phyloP scores from a whole-genome alignment of 306 rosid species.

The Pyrus communis region DNA sequence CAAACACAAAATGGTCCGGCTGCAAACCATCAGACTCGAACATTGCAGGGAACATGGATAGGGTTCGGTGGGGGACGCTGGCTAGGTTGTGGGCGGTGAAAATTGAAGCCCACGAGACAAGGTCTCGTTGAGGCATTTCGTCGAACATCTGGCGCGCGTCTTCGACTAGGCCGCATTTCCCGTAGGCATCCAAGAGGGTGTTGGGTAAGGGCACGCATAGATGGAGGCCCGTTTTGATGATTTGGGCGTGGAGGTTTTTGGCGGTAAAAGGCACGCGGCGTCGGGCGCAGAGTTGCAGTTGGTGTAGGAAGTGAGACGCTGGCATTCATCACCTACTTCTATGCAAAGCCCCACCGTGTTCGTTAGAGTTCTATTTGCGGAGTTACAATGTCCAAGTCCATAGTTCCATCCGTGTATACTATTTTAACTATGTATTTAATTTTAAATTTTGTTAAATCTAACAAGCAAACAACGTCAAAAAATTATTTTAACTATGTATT shows the following conservation, averaged over 20 bases:
- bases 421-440: too few species aligned
- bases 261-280: constrained; percentile 24
- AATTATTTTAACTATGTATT: too few species aligned
- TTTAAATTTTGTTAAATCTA: too few species aligned
- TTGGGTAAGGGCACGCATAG: constrained; percentile 43
- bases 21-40: constrained; percentile 23
- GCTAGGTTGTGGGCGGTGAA: constrained; percentile 73
- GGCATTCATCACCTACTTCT: constrained; percentile 35
- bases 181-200: constrained; percentile 50
- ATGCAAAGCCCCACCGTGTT: neutral
- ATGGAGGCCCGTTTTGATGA: constrained; percentile 47
- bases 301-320: constrained; percentile 31
- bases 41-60: constrained; percentile 39
- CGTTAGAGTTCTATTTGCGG: neutral
- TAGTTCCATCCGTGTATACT: too few species aligned
- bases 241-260: constrained; percentile 48
- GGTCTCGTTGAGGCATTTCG: constrained; percentile 51
- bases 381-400: neutral
- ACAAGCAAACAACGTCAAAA: too few species aligned
- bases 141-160: constrained; percentile 62
- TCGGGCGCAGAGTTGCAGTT: constrained; percentile 49
- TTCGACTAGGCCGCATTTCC: constrained; percentile 48
- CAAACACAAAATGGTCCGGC: constrained; percentile 78
- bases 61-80: constrained; percentile 34
- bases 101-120: constrained; percentile 67